Evolutionary conservation across 2,329 filamentous ascomycete species (phyloP), one percentile per base, ranked within the genome.

Genomic region (Daldinia sp.): DNA sequence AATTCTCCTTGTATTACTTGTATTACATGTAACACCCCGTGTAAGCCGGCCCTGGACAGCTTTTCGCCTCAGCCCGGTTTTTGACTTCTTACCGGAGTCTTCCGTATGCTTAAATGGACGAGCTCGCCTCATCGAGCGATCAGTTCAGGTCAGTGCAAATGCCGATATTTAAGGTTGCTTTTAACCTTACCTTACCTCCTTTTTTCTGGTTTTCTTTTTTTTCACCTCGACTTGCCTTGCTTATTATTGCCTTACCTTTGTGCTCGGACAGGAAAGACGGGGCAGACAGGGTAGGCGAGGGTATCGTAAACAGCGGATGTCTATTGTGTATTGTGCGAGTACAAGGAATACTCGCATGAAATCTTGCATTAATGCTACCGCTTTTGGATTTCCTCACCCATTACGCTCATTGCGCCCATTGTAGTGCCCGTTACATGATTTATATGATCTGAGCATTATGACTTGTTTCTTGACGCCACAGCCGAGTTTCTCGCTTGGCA

Each of bases 161-260:
- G 51, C 54, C 52, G 41, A 43, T 51, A 58, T 58, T 56, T 52
- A 48, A 58, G 53, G 45, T 62, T 54, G 50, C 41, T 49, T 54
- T 62, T 56, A 47, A 58, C 51, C 41, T 53, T 58, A 49, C 27
- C 17, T 30, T 34, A 25, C 48, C 15, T 51, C n/a, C n/a, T n/a
- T n/a, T n/a, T n/a, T n/a, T n/a, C n/a, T n/a, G n/a, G n/a, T n/a
- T n/a, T n/a, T n/a, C n/a, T n/a, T n/a, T n/a, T 15, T 13, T n/a
- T 19, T 32, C 21, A 21, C 47, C 30, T 50, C n/a, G 17, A 34
- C 49, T 32, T 53, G 34, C 39, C 29, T 55, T 7, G 21, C 23
- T 11, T 6, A 32, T 11, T 6, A 11, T 6, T 32, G 29, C 29
- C 11, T 32, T 32, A 32, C 11, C 11, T 19, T 48, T 30, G 15